Evolutionary conservation across 169 alveolate species (phyloP).

Genomic region (Neospora caninum): DNA sequence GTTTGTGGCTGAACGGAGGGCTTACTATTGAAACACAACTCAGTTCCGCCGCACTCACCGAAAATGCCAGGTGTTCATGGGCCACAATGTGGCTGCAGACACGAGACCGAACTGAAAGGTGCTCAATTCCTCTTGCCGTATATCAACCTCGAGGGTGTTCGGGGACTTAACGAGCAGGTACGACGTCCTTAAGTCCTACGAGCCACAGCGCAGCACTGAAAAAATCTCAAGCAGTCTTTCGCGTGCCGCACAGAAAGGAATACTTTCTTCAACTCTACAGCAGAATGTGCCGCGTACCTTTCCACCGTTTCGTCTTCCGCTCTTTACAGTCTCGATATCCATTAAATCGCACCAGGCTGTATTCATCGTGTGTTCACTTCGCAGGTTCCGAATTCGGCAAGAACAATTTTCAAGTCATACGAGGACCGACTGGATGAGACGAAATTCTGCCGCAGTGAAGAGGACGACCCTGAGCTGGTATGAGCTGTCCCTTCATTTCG

Average conservation of each 20-base stretch:
- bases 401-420: constrained; percentile 72
- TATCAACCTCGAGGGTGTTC: constrained; percentile 75
- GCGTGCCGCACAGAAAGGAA: background rate
- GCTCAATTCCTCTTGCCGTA: constrained; percentile 77
- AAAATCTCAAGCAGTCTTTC: background rate
- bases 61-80: constrained; percentile 82
- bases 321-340: background rate
- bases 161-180: constrained; percentile 80
- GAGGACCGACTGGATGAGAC: constrained; percentile 74
- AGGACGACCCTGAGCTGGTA: constrained; percentile 83
- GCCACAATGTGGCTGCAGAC: constrained; percentile 80
- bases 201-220: background rate
- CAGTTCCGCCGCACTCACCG: background rate
- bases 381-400: constrained; percentile 74
- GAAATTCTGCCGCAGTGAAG: constrained; percentile 74
- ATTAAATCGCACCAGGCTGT: background rate
- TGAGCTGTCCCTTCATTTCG: background rate
- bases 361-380: background rate
- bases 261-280: background rate
- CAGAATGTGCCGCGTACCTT: background rate
- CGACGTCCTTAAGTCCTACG: background rate
- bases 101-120: constrained; percentile 74
- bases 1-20: background rate
- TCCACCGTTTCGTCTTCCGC: background rate
- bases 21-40: background rate